A percentile compares a stretch with the other conserved stretches of the same genome.
phyloP scores from a whole-genome alignment of 208 protist species.

The Trypanosoma boissoni region DNA sequence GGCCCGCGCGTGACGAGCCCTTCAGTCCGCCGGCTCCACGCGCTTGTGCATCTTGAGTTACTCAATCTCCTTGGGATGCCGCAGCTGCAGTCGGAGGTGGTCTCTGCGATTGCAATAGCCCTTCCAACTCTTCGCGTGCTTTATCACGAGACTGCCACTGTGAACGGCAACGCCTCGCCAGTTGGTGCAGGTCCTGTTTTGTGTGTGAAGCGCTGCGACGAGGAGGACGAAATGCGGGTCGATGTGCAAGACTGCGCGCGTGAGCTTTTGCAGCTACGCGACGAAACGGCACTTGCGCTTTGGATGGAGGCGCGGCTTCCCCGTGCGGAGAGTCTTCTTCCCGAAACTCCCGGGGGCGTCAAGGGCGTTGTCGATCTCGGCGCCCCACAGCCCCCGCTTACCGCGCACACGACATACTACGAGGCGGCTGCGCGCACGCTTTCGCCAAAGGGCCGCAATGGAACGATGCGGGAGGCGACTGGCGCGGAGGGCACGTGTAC shows the following conservation, averaged over 20 bases:
- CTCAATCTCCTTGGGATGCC: constrained; percentile 32
- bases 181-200: not conserved
- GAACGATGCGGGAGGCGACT: not conserved
- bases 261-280: constrained; percentile 29
- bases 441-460: constrained; percentile 4
- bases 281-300: constrained; percentile 26
- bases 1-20: constrained; percentile 13
- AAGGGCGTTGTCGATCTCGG: not conserved
- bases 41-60: constrained; percentile 17
- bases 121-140: constrained; percentile 20
- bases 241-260: constrained; percentile 17
- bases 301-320: constrained; percentile 40
- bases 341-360: not conserved
- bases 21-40: constrained; percentile 13
- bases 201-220: constrained; percentile 15
- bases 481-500: not conserved
- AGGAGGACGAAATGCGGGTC: constrained; percentile 15
- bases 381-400: constrained; percentile 16
- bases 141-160: constrained; percentile 31
- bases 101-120: constrained; percentile 11
- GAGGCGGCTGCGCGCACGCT: constrained; percentile 5
- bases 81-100: constrained; percentile 12
- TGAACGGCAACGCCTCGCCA: not conserved
- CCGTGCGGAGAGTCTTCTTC: constrained; percentile 14
- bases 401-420: constrained; percentile 25